Evolutionary conservation across 2,329 filamentous ascomycete genomes (phyloP).

Genomic region (Purpureocillium lavendulum): DNA sequence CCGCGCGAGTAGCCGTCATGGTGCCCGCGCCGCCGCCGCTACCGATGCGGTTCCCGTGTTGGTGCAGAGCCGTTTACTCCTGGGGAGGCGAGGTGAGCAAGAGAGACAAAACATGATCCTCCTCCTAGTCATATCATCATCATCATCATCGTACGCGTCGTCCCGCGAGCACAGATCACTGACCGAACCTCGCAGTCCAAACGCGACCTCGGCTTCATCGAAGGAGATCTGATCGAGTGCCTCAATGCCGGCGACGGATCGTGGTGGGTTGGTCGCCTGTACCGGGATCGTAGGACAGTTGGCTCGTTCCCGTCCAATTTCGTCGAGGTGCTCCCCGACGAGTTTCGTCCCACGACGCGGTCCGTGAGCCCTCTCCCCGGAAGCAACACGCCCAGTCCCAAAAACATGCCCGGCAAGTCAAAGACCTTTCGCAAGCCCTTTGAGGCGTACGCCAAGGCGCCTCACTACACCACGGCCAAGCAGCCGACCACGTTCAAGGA

Average conservation of each 20-base stretch:
- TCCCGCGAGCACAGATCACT: slow-evolving; percentile 8
- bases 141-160: neutral
- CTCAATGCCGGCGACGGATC: slow-evolving; percentile 95
- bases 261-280: slow-evolving; percentile 95
- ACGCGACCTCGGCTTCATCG: slow-evolving; percentile 90
- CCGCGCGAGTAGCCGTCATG: slow-evolving; percentile 29
- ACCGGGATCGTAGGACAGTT: slow-evolving; percentile 81
- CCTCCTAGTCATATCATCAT: slow-evolving; percentile 3
- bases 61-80: slow-evolving; percentile 85
- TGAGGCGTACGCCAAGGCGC: slow-evolving; percentile 58
- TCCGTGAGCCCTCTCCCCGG: slow-evolving; percentile 52
- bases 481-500: slow-evolving; percentile 49
- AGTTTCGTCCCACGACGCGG: slow-evolving; percentile 68
- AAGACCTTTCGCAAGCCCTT: slow-evolving; percentile 60
- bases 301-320: slow-evolving; percentile 97
- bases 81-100: slow-evolving; percentile 73
- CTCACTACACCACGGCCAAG: slow-evolving; percentile 56
- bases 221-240: slow-evolving; percentile 96
- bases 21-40: slow-evolving; percentile 49
- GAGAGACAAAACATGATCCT: no score
- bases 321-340: slow-evolving; percentile 78
- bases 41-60: slow-evolving; percentile 78
- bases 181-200: slow-evolving; percentile 53
- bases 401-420: slow-evolving; percentile 48
- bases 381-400: slow-evolving; percentile 45